phyloP scores from a whole-genome alignment of 202 grass and related monocot species.

The Setaria italica region DNA sequence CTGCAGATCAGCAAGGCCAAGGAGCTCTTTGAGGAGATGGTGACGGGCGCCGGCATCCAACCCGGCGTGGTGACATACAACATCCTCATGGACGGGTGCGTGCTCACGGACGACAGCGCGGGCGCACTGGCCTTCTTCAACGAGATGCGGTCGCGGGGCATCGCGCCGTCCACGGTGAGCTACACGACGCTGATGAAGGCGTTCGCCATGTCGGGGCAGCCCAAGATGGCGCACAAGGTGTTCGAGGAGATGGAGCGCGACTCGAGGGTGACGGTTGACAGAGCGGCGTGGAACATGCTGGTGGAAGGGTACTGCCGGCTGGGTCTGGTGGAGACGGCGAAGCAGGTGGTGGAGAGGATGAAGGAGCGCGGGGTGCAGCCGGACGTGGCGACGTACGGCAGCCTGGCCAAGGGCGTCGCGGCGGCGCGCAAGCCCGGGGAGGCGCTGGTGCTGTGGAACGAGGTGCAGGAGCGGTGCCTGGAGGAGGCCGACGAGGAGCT shows the following conservation, averaged over 20 bases:
- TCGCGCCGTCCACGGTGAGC: slow-evolving; percentile 78
- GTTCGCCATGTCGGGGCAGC: slow-evolving; percentile 74
- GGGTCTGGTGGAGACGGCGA: slow-evolving; percentile 64
- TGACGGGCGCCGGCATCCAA: slow-evolving; percentile 37
- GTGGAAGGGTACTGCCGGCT: slow-evolving; percentile 72
- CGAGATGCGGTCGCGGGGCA: slow-evolving; percentile 74
- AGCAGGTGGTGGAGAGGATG: slow-evolving; percentile 77
- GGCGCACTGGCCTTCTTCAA: slow-evolving; percentile 77
- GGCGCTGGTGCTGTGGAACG: slow-evolving; percentile 83
- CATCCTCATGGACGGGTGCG: slow-evolving; percentile 90
- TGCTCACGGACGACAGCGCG: slow-evolving; percentile 67
- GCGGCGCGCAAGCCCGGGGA: slow-evolving; percentile 75
- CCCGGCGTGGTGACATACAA: slow-evolving; percentile 89
- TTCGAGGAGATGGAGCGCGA: slow-evolving; percentile 88
- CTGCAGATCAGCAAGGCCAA: slow-evolving; percentile 64
- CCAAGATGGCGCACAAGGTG: slow-evolving; percentile 78
- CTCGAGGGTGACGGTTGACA: slow-evolving; percentile 65
- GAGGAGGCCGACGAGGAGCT: slow-evolving; percentile 76
- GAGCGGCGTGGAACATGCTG: slow-evolving; percentile 91
- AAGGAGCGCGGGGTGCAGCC: slow-evolving; percentile 60
- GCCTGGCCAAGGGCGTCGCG: slow-evolving; percentile 75
- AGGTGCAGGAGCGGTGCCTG: slow-evolving; percentile 73
- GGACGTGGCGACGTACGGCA: slow-evolving; percentile 77
- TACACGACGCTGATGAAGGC: slow-evolving; percentile 98
- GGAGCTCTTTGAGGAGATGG: slow-evolving; percentile 61